Evolutionary conservation across 2,329 filamentous ascomycete genomes (phyloP).

Genomic region (Colletotrichum shisoi): DNA sequence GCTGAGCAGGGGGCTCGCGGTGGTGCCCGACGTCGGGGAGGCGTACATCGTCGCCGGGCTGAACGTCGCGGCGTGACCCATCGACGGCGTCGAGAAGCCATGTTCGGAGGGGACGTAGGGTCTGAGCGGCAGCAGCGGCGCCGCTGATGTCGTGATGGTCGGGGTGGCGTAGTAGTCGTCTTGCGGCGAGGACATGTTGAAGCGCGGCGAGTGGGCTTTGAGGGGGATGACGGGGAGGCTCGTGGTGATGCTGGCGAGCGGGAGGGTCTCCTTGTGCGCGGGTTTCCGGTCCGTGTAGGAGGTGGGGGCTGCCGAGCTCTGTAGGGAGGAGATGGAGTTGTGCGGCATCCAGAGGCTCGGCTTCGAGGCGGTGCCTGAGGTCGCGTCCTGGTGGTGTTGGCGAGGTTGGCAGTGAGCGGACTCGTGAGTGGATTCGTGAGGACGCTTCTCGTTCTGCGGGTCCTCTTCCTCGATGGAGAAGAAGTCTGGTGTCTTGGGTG

Average conservation of each 20-base stretch:
- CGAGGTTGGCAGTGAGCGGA: conserved; percentile 31
- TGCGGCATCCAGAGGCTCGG: conserved; percentile 41
- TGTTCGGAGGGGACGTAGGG: conserved; percentile 46
- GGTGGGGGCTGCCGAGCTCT: not conserved
- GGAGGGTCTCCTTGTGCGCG: conserved; percentile 12
- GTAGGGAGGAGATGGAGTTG: conserved; percentile 30
- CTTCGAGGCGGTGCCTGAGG: not conserved
- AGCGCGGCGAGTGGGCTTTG: conserved; percentile 31
- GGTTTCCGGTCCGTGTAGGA: conserved; percentile 23
- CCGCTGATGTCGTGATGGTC: conserved; percentile 47
- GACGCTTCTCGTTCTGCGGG: conserved; percentile 39
- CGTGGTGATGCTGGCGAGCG: conserved; percentile 35
- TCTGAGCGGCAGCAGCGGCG: conserved; percentile 48
- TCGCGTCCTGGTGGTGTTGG: conserved; percentile 2
- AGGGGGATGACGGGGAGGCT: conserved; percentile 25
- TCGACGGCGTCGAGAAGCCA: conserved; percentile 41
- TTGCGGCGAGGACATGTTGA: conserved; percentile 31
- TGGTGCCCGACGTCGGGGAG: conserved; percentile 31
- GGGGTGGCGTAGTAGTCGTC: conserved; percentile 44
- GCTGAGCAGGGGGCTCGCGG: conserved; percentile 39
- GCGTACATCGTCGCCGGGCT: conserved; percentile 27
- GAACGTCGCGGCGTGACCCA: conserved; percentile 21
- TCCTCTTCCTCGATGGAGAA: conserved; percentile 48
- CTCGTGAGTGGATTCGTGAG: conserved; percentile 32
- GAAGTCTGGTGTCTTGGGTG: conserved; percentile 51